Evolutionary conservation across 441 rosid species (phyloP).

Genomic region (Lepidium campestre): DNA sequence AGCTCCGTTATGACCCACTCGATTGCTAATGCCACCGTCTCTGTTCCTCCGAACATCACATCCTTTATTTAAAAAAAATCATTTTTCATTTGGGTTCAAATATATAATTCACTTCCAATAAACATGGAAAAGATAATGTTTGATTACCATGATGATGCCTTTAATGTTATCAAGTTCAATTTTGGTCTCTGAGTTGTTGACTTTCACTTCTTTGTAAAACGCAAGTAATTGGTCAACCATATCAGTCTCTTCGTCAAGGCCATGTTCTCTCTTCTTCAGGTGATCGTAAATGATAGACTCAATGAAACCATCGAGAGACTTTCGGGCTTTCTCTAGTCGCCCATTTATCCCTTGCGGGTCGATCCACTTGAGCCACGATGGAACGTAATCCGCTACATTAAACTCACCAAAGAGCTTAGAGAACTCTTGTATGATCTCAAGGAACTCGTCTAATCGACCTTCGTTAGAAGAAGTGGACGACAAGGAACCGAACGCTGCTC

Average conservation of each 20-base stretch:
- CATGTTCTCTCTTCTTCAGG: conserved; percentile 20
- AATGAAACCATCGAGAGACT: conserved; percentile 56
- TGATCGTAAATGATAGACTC: conserved; percentile 66
- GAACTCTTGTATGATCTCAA: conserved; percentile 72
- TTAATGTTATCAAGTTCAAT: conserved; percentile 70
- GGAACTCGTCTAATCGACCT: conserved; percentile 54
- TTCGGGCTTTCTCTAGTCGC: conserved; percentile 53
- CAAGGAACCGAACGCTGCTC: conserved; percentile 74
- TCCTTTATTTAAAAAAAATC: conserved; percentile 36
- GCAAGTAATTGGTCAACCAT: conserved; percentile 85
- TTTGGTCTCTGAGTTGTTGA: conserved; percentile 41
- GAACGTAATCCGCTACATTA: conserved; percentile 75
- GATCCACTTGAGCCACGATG: conserved; percentile 46
- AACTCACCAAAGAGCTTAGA: conserved; percentile 90
- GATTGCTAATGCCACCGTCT: conserved; percentile 84
- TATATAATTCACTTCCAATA: background rate
- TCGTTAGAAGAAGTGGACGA: conserved; percentile 29
- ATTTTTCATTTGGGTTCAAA: background rate
- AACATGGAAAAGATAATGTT: background rate
- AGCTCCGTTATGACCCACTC: conserved; percentile 84
- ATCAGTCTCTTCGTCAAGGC: conserved; percentile 37
- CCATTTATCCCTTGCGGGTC: conserved; percentile 63
- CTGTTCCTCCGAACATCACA: conserved; percentile 96
- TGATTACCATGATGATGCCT: conserved; percentile 81
- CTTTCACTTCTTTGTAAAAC: conserved; percentile 48